These are phyloP conservation scores for Megacollybia marginata DNA, from an alignment of 768 basidiomycete species.

Conservation along the genomic window DNA sequence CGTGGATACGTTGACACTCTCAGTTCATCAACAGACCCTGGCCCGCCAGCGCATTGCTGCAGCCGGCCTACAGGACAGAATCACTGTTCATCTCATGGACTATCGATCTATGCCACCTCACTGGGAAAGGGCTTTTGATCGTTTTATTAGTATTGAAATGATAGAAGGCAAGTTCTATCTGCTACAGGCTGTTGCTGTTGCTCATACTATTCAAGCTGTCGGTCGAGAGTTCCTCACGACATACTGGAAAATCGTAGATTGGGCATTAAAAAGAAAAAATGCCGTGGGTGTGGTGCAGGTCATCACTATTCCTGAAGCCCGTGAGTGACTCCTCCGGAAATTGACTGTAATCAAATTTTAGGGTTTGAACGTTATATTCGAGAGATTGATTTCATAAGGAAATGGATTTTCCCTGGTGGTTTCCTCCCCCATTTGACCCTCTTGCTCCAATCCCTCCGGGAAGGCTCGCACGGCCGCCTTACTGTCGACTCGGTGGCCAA, in stretches of 20 bases:
- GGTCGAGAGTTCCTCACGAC: conserved; percentile 56
- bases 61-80: conserved; percentile 42
- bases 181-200: no score
- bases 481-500: conserved; percentile 46
- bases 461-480: conserved; percentile 34
- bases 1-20: conserved; percentile 70
- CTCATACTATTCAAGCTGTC: conserved; percentile 30
- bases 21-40: conserved; percentile 52
- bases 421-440: conserved; percentile 44
- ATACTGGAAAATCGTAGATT: conserved; percentile 61
- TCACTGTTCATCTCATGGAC: conserved; percentile 70
- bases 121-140: conserved; percentile 60
- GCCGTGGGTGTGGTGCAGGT: conserved; percentile 68
- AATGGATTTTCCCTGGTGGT: conserved; percentile 66
- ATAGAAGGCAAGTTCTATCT: conserved; percentile 33
- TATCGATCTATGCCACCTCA: conserved; percentile 57
- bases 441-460: conserved; percentile 29
- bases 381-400: conserved; percentile 70
- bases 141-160: conserved; percentile 73
- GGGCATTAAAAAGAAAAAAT: conserved; percentile 50
- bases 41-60: conserved; percentile 47
- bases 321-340: conserved; percentile 23
- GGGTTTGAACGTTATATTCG: conserved; percentile 48
- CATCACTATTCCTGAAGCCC: conserved; percentile 68
- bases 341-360: conserved; percentile 11